Percentiles rank a stretch among this genome's conserved stretches.
These are phyloP conservation scores for Zasmidium citrigriseum DNA, from an alignment of 2,329 filamentous ascomycete species.

Conservation along the genomic window DNA sequence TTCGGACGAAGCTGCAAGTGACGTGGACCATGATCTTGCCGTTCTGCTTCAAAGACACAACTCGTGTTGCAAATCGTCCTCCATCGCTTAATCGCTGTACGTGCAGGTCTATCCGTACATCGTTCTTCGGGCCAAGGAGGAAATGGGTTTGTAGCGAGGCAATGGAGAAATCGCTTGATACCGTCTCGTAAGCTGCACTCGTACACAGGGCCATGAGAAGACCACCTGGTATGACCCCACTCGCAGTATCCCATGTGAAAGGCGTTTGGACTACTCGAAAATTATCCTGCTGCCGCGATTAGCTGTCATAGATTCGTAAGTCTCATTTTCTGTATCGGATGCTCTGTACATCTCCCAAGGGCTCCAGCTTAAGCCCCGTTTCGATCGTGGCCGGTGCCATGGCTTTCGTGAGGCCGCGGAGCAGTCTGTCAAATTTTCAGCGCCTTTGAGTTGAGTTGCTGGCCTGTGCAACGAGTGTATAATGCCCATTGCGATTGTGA, in stretches of 20 bases:
- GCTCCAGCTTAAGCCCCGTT: too few species aligned
- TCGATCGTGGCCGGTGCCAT: too few species aligned
- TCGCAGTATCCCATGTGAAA: neutral
- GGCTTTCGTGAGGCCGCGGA: too few species aligned
- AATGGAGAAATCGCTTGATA: neutral
- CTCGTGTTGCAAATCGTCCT: conserved; percentile 8
- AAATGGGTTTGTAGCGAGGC: conserved; percentile 6
- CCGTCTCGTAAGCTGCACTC: conserved; percentile 1
- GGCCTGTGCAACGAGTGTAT: too few species aligned
- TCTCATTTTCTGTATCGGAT: too few species aligned
- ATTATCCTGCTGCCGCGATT: neutral
- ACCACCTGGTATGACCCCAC: neutral
- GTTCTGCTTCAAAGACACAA: conserved; percentile 2
- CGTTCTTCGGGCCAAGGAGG: neutral
- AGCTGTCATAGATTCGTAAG: too few species aligned
- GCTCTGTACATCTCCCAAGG: too few species aligned
- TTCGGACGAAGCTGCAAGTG: conserved; percentile 17
- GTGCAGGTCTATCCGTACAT: neutral
- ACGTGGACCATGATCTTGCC: conserved; percentile 2
- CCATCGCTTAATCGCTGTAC: conserved; percentile 11
- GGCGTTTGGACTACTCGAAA: neutral
- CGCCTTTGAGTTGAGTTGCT: too few species aligned
- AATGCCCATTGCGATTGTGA: too few species aligned
- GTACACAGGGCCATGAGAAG: conserved; percentile 1
- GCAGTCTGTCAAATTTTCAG: too few species aligned